Evolutionary conservation across 495 filamentous ascomycete genomes (phyloP).

Genomic region (Trichoderma virens): DNA sequence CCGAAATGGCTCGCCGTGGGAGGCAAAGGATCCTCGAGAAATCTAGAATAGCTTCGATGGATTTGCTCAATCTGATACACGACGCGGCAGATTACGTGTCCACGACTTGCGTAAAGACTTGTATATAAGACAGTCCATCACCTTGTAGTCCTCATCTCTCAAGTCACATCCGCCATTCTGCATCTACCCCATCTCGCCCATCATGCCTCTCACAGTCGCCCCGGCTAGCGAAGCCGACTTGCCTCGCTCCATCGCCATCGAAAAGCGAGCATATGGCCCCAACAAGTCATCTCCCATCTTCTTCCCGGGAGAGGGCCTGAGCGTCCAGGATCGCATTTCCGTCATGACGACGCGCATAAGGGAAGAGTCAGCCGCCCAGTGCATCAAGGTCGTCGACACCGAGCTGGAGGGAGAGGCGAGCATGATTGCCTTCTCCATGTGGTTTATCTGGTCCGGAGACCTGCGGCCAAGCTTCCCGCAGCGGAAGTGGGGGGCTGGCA

Average conservation of each 20-base stretch:
- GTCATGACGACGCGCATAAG: neutral
- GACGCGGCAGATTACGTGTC: no score
- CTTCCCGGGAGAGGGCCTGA: neutral
- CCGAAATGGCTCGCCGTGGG: neutral
- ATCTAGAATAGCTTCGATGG: no score
- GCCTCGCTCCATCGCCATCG: neutral
- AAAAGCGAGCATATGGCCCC: constrained; percentile 5
- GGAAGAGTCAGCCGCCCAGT: neutral
- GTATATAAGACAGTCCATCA: neutral
- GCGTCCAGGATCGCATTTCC: neutral
- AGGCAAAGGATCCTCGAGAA: neutral
- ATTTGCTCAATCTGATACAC: no score
- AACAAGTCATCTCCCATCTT: neutral
- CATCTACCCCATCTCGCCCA: neutral
- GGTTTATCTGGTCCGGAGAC: neutral
- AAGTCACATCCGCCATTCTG: no score
- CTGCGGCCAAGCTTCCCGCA: neutral
- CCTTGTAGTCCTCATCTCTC: neutral
- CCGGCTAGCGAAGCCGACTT: neutral
- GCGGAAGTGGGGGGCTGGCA: neutral
- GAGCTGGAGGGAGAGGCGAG: neutral
- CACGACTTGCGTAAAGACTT: no score
- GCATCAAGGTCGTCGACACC: constrained; percentile 4
- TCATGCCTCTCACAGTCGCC: constrained; percentile 7
- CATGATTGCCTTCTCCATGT: constrained; percentile 1